Conservation (phyloP, 1,139 yeast genomes). For the Kazachstania sp. region DNA sequence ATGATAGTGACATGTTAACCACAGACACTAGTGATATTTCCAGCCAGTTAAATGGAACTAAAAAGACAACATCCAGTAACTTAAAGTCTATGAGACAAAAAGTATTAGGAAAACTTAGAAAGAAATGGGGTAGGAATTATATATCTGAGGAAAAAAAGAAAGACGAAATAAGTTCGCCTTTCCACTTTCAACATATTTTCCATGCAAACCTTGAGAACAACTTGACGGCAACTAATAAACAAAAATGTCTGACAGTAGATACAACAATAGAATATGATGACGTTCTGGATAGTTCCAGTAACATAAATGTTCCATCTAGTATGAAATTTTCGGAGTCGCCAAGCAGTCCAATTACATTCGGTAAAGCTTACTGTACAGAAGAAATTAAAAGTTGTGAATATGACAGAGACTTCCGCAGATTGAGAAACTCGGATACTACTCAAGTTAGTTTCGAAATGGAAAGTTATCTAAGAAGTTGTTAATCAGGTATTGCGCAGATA, state of each 20-base stretch:
- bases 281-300: not conserved
- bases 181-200: constrained; percentile 27
- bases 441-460: constrained; percentile 3
- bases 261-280: not conserved
- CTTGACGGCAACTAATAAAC: not conserved
- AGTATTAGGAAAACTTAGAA: not conserved
- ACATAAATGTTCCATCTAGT: not conserved
- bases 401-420: not conserved
- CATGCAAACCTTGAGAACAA: constrained; percentile 17
- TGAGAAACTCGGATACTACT: not conserved
- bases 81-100: not conserved
- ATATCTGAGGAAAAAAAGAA: not conserved
- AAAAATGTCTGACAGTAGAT: not conserved
- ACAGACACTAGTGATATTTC: not conserved
- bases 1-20: not conserved
- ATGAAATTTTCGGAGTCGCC: not conserved
- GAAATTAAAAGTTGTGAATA: constrained; percentile 2
- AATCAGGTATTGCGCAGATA: not conserved
- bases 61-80: not conserved
- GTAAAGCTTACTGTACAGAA: constrained; percentile 8
- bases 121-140: not conserved
- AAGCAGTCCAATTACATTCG: not conserved
- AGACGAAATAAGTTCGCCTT: constrained; percentile 21
- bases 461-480: not conserved
- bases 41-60: not conserved